Evolutionary conservation across 164 flowering plant genomes (phyloP).

Genomic region (Akebia trifoliata): DNA sequence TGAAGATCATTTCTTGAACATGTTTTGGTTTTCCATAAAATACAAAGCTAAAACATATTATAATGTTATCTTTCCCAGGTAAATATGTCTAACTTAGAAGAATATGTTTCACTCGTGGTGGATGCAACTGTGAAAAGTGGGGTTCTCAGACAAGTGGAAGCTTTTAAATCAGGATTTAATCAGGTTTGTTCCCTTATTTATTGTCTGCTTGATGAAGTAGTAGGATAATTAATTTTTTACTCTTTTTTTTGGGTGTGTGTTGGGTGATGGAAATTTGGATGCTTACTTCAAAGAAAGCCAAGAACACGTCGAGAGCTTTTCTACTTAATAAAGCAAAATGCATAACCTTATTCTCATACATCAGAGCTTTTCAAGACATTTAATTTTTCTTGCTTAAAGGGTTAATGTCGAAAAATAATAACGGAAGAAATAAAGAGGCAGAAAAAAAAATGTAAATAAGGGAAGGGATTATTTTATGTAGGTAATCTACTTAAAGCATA

Average conservation of each 20-base stretch:
- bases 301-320: no score
- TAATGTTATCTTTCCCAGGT: constrained; percentile 40
- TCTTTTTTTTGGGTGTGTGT: no score
- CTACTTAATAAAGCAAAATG: no score
- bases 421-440: no score
- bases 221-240: neutral
- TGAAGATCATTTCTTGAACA: neutral
- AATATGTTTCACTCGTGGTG: constrained; percentile 60
- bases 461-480: no score
- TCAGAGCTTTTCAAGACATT: no score
- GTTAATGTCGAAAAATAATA: no score
- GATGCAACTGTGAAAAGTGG: constrained; percentile 81
- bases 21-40: neutral
- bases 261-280: neutral
- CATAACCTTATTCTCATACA: no score
- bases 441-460: no score
- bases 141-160: constrained; percentile 78
- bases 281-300: no score
- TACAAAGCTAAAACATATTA: neutral
- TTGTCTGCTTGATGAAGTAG: neutral
- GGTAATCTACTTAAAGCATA: no score
- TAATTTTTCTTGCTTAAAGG: no score
- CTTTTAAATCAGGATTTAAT: constrained; percentile 86
- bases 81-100: constrained; percentile 61
- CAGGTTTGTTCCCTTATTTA: constrained; percentile 42